Evolutionary conservation across 1,139 yeast genomes (phyloP).

Genomic region (Kodamaea alishanica): DNA sequence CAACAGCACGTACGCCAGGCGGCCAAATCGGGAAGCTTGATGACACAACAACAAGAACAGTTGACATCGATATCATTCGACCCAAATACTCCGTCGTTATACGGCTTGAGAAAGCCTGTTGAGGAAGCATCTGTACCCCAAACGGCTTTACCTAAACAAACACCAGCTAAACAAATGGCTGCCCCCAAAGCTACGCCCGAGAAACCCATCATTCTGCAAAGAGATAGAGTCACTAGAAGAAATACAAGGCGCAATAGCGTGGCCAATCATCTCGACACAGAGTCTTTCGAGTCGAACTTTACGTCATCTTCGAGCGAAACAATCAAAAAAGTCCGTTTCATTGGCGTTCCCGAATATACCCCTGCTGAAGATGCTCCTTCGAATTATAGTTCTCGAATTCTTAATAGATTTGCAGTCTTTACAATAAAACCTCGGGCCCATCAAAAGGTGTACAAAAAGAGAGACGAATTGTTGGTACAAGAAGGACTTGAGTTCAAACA

Average conservation of each 20-base stretch:
- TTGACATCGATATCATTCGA: conserved; percentile 39
- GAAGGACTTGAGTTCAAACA: conserved; percentile 50
- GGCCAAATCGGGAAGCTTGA: conserved; percentile 36
- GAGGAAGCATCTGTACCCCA: conserved; percentile 15
- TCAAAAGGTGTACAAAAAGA: conserved; percentile 24
- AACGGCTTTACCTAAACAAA: too few species aligned
- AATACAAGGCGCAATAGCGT: conserved; percentile 34
- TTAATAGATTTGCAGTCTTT: conserved; percentile 45
- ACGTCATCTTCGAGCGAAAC: conserved; percentile 9
- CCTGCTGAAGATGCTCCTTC: conserved; percentile 58
- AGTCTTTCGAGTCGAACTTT: conserved; percentile 7
- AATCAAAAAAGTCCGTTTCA: conserved; percentile 47
- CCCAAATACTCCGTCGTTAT: conserved; percentile 36
- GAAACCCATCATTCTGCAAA: conserved; percentile 6
- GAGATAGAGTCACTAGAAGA: conserved; percentile 32
- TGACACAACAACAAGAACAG: conserved; percentile 39
- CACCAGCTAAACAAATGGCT: too few species aligned
- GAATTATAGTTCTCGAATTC: conserved; percentile 42
- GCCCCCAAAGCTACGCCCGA: conserved; percentile 6
- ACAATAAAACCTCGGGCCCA: conserved; percentile 21
- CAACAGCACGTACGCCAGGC: conserved; percentile 41
- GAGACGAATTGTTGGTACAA: conserved; percentile 48
- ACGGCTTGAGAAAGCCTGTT: conserved; percentile 22
- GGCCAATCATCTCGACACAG: conserved; percentile 13
- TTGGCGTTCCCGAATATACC: conserved; percentile 50